phyloP scores from a whole-genome alignment of 768 basidiomycete species.

The Lentinula detonsa region DNA sequence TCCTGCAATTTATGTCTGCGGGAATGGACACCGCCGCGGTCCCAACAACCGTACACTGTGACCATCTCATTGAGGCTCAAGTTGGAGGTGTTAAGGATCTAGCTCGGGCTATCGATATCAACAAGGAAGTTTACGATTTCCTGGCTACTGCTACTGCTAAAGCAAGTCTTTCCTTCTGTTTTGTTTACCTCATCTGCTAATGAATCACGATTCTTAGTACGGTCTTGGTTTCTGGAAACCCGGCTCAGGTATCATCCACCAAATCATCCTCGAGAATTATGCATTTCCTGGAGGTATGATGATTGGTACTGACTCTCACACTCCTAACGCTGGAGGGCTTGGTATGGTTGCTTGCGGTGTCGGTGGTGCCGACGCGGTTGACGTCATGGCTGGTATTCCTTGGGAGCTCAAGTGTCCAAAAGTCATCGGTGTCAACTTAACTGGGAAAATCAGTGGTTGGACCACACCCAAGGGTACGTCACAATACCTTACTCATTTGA shows the following conservation, averaged over 20 bases:
- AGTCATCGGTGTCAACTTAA: slow-evolving; percentile 95
- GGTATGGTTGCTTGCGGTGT: slow-evolving; percentile 99
- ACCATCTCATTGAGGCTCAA: slow-evolving; percentile 98
- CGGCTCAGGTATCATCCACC: slow-evolving; percentile 98
- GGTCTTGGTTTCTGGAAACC: slow-evolving; percentile 99
- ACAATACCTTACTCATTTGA: not conserved
- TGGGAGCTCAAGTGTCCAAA: slow-evolving; percentile 99
- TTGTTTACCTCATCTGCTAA: not conserved
- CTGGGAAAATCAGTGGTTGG: slow-evolving; percentile 94
- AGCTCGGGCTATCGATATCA: slow-evolving; percentile 83
- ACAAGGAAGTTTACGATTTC: slow-evolving; percentile 99
- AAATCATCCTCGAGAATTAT: slow-evolving; percentile 99
- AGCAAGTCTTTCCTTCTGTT: slow-evolving; percentile 29
- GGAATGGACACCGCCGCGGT: slow-evolving; percentile 98
- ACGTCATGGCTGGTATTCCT: slow-evolving; percentile 96
- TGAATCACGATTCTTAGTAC: slow-evolving; percentile 44
- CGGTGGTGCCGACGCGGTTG: slow-evolving; percentile 98
- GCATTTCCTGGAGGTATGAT: slow-evolving; percentile 99
- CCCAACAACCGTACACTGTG: slow-evolving; percentile 98
- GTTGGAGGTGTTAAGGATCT: slow-evolving; percentile 92
- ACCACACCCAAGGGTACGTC: slow-evolving; percentile 88
- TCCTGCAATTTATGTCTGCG: slow-evolving; percentile 99
- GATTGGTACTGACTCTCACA: slow-evolving; percentile 99
- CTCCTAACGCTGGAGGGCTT: slow-evolving; percentile 98
- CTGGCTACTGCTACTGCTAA: slow-evolving; percentile 95